Base-by-base conservation (phyloP, 495 filamentous ascomycete species). In the Podospora conica region DNA sequence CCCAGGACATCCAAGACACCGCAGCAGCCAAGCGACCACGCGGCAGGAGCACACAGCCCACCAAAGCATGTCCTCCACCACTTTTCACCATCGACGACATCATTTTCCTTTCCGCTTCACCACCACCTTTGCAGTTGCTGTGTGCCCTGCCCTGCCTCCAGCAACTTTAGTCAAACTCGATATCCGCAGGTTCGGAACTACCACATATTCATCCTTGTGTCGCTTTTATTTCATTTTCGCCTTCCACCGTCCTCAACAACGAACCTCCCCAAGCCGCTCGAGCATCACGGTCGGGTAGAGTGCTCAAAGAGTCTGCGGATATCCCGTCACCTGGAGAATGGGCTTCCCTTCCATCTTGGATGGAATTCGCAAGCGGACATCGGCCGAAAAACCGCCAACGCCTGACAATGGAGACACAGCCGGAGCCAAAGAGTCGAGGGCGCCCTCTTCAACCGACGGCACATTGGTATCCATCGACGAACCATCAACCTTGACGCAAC, bases 311-410 rank as follows among this genome's bases (percentile, higher is more conserved):
- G 29, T 9, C n/a, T n/a, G n/a, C n/a, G n/a, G n/a, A n/a, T n/a
- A n/a, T n/a, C n/a, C 15, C 40, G 23, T 31, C 18, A 62, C n/a
- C n/a, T n/a, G n/a, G 25, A 62, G 53, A n/a, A 71, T 71, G 67
- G 65, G 25, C 5, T 10, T 71, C 1, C 69, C 69, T 12, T 69
- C 69, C 18, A 65, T 71, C 48, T 53, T 71, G 12, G 40, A 48
- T 48, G 58, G 65, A 15, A 27, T 66, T 29, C 67, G 69, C 9
- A 66, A 25, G 57, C 56, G 67, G 40, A 69, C 63, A 2, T 33
- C 40, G 23, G 24, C 29, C 15, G 54, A 64, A 8, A 60, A 53
- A 22, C 6, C n/a, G 4, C 8, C 54, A 7, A 28, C 15, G 40
- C 40, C 40, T 8, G 40, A 48, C 6, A 18, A 48, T n/a, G 29